Conservation (phyloP, 2,329 filamentous ascomycete species). For the Botrytis fabae region DNA sequence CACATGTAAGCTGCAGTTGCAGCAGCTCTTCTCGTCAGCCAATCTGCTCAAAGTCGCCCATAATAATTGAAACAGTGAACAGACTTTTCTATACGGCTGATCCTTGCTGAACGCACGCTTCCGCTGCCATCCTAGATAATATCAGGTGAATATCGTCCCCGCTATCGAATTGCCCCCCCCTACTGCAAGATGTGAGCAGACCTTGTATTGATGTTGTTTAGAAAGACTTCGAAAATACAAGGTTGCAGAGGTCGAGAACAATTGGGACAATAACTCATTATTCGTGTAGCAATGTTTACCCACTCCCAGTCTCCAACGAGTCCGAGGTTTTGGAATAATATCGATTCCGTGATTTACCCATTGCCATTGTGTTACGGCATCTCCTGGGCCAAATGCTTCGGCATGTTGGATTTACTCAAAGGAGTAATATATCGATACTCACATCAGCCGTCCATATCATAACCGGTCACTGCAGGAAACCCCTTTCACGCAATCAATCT, state of each 20-base stretch:
- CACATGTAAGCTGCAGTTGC: neutral
- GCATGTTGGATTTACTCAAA: neutral
- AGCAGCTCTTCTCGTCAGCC: neutral
- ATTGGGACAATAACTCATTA: neutral
- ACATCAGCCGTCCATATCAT: neutral
- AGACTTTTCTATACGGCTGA: slow-evolving; percentile 3
- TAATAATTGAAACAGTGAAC: slow-evolving; percentile 2
- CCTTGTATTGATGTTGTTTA: neutral
- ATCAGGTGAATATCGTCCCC: slow-evolving; percentile 15
- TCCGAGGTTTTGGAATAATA: neutral
- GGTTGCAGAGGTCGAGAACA: slow-evolving; percentile 9
- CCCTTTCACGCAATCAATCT: neutral
- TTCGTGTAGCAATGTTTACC: neutral
- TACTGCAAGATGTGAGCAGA: neutral
- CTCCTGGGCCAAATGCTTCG: neutral
- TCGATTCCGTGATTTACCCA: neutral
- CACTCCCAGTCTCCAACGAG: neutral
- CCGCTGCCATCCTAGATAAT: neutral
- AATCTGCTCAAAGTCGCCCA: neutral
- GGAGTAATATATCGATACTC: neutral
- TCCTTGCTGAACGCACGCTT: slow-evolving; percentile 10
- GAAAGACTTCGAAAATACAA: neutral
- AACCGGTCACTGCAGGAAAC: slow-evolving; percentile 10
- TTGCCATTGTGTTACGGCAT: neutral
- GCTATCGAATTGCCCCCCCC: neutral